Percentiles rank a stretch among this genome's conserved stretches.
These are phyloP conservation scores for Aquilaria sinensis DNA, from an alignment of 345 rosid species.

Conservation along the genomic window DNA sequence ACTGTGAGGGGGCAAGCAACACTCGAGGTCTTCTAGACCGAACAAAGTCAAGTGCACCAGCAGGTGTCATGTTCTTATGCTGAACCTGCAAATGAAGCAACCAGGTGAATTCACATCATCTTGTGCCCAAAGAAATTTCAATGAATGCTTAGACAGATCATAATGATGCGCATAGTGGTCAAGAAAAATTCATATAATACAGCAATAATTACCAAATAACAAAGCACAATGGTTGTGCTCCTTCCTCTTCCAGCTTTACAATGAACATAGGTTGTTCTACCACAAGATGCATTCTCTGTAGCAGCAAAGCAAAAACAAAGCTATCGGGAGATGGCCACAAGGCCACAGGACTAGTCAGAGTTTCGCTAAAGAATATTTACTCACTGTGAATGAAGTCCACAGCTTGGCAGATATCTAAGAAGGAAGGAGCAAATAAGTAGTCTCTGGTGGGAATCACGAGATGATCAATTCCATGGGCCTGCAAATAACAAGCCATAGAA, in stretches of 20 bases:
- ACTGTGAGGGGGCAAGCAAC: slow-evolving; percentile 55
- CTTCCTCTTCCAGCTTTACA: slow-evolving; percentile 97
- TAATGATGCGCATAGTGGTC: background rate
- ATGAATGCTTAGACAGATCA: background rate
- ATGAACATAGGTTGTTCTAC: slow-evolving; percentile 79
- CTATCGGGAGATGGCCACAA: slow-evolving; percentile 2
- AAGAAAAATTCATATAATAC: slow-evolving; percentile 1
- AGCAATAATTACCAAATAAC: slow-evolving; percentile 51
- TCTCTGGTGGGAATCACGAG: slow-evolving; percentile 89
- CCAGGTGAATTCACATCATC: slow-evolving; percentile 10
- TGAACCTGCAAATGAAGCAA: slow-evolving; percentile 31
- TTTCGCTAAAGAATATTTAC: slow-evolving; percentile 10
- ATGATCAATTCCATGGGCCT: slow-evolving; percentile 82
- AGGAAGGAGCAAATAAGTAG: slow-evolving; percentile 80
- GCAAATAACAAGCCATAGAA: slow-evolving; percentile 8
- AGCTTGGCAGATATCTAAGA: slow-evolving; percentile 49
- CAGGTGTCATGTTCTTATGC: slow-evolving; percentile 51
- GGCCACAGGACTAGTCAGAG: background rate
- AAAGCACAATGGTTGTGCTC: slow-evolving; percentile 87
- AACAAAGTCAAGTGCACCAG: slow-evolving; percentile 47
- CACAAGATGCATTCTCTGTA: slow-evolving; percentile 50
- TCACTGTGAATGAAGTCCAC: slow-evolving; percentile 72
- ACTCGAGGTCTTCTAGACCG: slow-evolving; percentile 61
- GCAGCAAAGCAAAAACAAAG: slow-evolving; percentile 8
- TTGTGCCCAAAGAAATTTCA: background rate